Evolutionary conservation across 768 basidiomycete species (phyloP), one percentile per base, ranked within the genome.

Genomic region (Boletus patriciae): DNA sequence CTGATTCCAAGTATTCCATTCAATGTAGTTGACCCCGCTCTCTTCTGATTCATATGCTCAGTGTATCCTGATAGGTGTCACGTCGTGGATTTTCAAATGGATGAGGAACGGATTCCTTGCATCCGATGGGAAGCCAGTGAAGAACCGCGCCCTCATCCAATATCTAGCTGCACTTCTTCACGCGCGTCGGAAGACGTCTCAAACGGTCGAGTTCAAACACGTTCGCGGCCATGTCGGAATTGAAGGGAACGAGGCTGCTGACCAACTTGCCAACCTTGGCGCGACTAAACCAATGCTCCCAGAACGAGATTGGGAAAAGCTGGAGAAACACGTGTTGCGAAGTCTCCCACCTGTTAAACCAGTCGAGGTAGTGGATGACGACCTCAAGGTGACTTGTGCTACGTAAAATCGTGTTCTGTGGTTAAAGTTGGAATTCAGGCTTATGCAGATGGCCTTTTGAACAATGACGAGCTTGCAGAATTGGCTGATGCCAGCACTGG

Each of bases 211-310:
- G 37, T 78, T 96, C 46, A 74, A 83, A 61, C 80, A 94, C 63
- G 91, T 98, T 54, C 80, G 83, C 55, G 95, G 87, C 0, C 95
- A 97, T 65, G 77, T 76, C 11, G 93, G 93, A 0, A 77, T 83
- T 29, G 74, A 73, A 51, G 95, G 95, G 1, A 98, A 98, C 67
- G 94, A 98, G 51, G 86, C 82, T 42, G 95, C 95, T 3, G 95
- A 98, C 68, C 64, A 59, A 15, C 79, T 86, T 54, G 92, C 92
- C 4, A 87, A 83, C 55, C 33, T 71, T 6, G 92, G 92, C 3
- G 70, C 79, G 11, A 61, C 65, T 11, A 55, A 77, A 50, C 74
- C 77, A 0, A 55, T 42, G 18, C 55, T 74, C 2, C 64, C 66
- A 6, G 89, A 92, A 36, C 77, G 78, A 45, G 80, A 91, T 60